Evolutionary conservation across 179 eudicot species (phyloP).

Genomic region (Actinidia chinensis): DNA sequence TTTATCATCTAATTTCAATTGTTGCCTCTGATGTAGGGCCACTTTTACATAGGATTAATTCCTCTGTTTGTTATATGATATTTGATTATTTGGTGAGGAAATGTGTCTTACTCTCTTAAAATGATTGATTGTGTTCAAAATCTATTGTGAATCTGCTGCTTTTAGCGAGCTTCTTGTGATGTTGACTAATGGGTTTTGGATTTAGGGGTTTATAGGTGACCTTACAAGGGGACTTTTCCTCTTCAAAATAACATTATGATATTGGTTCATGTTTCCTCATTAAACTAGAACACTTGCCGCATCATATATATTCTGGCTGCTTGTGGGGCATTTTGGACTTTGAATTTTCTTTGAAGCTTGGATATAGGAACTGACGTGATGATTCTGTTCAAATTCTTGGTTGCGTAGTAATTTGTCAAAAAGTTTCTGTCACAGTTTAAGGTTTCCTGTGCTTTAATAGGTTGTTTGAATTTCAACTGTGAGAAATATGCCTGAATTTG

Average conservation of each 20-base stretch:
- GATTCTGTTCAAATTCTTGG: neutral
- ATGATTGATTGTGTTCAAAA: neutral
- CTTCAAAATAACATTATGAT: neutral
- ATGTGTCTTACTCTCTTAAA: neutral
- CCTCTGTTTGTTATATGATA: too few relatives aligned
- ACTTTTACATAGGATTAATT: too few relatives aligned
- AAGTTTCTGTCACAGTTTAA: neutral
- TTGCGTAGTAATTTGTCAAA: neutral
- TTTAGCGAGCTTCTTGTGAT: neutral
- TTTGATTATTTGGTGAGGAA: neutral
- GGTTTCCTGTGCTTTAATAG: neutral
- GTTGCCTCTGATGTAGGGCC: too few relatives aligned
- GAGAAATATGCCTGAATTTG: constrained; percentile 2
- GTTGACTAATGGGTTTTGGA: neutral
- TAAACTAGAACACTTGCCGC: neutral
- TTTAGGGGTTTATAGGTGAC: neutral
- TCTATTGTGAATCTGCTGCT: neutral
- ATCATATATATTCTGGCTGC: neutral
- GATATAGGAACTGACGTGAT: neutral
- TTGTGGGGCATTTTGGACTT: neutral
- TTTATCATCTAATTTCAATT: too few relatives aligned
- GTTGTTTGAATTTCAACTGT: neutral
- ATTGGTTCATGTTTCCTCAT: neutral
- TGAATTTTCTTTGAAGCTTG: neutral
- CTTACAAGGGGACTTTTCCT: neutral